A percentile compares a stretch with the other conserved stretches of the same genome.
These are phyloP conservation scores for Quercus gilva DNA, from an alignment of 306 rosid genomes.

Conservation along the genomic window DNA sequence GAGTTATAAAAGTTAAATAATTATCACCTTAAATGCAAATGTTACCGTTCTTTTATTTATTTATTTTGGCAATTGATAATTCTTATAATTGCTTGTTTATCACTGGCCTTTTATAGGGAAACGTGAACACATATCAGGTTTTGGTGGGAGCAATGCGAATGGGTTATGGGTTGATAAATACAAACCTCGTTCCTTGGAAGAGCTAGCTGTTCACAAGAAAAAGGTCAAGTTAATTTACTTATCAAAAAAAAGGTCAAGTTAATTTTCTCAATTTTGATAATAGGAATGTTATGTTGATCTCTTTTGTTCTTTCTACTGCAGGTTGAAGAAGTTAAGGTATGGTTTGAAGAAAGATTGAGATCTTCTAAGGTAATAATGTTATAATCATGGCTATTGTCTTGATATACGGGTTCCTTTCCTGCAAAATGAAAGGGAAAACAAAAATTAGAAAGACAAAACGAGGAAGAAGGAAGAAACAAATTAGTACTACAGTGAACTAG, in stretches of 20 bases:
- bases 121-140: slow-evolving; percentile 40
- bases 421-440: not conserved
- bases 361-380: slow-evolving; percentile 56
- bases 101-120: slow-evolving; percentile 15
- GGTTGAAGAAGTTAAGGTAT: slow-evolving; percentile 75
- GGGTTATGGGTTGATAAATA: slow-evolving; percentile 86
- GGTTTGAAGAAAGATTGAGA: slow-evolving; percentile 81
- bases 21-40: not conserved
- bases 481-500: not conserved
- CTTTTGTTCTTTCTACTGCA: slow-evolving; percentile 30
- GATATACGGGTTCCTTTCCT: not conserved
- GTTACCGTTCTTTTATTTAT: not conserved
- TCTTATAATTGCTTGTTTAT: not conserved
- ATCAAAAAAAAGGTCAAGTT: slow-evolving; percentile 61
- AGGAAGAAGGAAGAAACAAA: not conserved
- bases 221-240: slow-evolving; percentile 47
- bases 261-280: slow-evolving; percentile 13
- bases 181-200: slow-evolving; percentile 66
- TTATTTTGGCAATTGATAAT: not conserved
- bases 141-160: slow-evolving; percentile 31
- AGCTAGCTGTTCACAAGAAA: slow-evolving; percentile 89
- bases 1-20: not conserved
- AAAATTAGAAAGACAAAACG: not conserved
- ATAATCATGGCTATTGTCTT: not conserved
- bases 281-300: slow-evolving; percentile 11